Evolutionary conservation across 1,284 basidiomycete genomes (phyloP), one percentile per base, ranked within the genome.

Genomic region (Ceratobasidium sp.): DNA sequence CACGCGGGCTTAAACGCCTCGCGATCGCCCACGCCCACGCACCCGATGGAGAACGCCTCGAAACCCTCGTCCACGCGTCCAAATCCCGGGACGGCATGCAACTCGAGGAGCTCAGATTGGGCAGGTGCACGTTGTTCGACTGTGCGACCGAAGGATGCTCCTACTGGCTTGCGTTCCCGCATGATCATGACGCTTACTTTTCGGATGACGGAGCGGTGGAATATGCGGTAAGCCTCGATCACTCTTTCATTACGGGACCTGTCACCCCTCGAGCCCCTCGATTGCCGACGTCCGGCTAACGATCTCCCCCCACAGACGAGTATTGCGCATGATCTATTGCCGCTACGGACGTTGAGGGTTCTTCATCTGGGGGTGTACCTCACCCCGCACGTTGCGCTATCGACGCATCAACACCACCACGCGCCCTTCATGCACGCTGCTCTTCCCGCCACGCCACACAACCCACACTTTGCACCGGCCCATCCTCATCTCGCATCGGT

Each of bases 141-240:
- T 72, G 56, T 29, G 69, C 69, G 16, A 61, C 43, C 27, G 56
- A 72, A 31, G 69, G 69, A 22, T 72, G 69, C 31, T 72, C 69
- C 3, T 72, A 72, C 37, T 72, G 69, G 69, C 69, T 58, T 1
- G 69, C 69, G 8, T 72, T 72, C 58, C 69, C 69, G 11, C 69
- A 72, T 43, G 69, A 72, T 58, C 69, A 72, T 43, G 69, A 72
- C 31, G 69, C 69, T 13, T 72, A 72, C 24, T 72, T 72, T 27
- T 72, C 69, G 14, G 69, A 72, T 46, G 58, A 61, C n/a, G 69
- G 69, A 11, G 43, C 58, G 11, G 69, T 72, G 27, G 69, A 72
- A 14, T 72, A 72, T 39, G 56, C 69, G 16, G 69, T 72, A 62
- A 61, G 69, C 62, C 39, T 1, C 5, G 41, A 19, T 39, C n/a